phyloP scores from a whole-genome alignment of 2,329 filamentous ascomycete genomes.

The Alternaria viburni region DNA sequence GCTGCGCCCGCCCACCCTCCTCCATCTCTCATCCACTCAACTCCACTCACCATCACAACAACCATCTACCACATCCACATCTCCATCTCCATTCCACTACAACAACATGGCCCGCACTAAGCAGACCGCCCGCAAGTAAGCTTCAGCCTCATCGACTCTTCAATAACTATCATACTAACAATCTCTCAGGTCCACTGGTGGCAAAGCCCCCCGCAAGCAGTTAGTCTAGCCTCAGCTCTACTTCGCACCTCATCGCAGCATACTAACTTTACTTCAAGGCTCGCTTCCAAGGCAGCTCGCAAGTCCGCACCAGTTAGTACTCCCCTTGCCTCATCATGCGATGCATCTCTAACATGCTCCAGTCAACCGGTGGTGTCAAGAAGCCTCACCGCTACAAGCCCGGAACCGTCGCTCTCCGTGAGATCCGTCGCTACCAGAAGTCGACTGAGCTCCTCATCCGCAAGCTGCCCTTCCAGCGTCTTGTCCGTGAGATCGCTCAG shows the following conservation, averaged over 20 bases:
- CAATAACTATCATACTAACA: constrained; percentile 34
- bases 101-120: constrained; percentile 60
- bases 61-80: constrained; percentile 26
- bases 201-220: constrained; percentile 84
- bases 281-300: constrained; percentile 98
- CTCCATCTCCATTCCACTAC: constrained; percentile 29
- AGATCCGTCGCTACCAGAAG: constrained; percentile 90
- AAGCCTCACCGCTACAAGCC: constrained; percentile 64
- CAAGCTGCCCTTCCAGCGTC: constrained; percentile 79
- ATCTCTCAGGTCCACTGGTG: constrained; percentile 70
- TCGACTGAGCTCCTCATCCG: constrained; percentile 84
- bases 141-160: background rate
- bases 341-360: background rate
- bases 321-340: background rate
- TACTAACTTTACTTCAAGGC: constrained; percentile 49
- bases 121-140: constrained; percentile 57
- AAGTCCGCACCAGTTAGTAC: constrained; percentile 77
- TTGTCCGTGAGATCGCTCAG: constrained; percentile 78
- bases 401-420: constrained; percentile 80
- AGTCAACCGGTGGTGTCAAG: constrained; percentile 80
- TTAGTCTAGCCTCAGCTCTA: background rate
- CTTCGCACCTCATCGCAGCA: background rate
- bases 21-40: constrained; percentile 46
- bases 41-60: constrained; percentile 32
- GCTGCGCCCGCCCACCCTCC: constrained; percentile 43